Evolutionary conservation across 129 eudicot genomes (phyloP), one percentile per base, ranked within the genome.

Genomic region (Oenanthe sinensis): DNA sequence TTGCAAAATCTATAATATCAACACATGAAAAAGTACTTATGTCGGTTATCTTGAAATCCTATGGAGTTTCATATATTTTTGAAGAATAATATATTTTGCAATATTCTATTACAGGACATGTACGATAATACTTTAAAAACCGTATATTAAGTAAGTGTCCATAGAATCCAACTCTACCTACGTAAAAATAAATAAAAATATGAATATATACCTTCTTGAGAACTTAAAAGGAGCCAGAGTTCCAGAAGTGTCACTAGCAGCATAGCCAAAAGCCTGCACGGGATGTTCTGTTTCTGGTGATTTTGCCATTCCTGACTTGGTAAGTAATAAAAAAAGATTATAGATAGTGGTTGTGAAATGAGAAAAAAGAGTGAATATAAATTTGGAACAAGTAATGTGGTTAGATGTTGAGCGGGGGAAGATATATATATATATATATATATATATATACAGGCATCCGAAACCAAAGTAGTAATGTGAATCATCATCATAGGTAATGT

Each of bases 221-320:
- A 72, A 72, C 30, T 72, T 77, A 65, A 84, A 80, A 9, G 87
- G 87, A 15, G 85, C 58, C 10, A 85, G 71, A 42, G 43, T n/a
- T 28, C 87, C 87, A 4, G 87, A 85, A 48, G 77, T 28, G 75
- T 85, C 87, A 6, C 75, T 22, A 19, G 87, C 87, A 15, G 80
- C 87, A 42, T 73, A 85, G 49, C 87, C 87, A 26, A 81, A 85
- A n/a, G 87, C 79, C 77, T 81, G 33, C 48, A 84, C 76, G 3
- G 84, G 82, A 48, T 81, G 87, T 48, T 75, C 86, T 24, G 80
- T 79, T 39, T 84, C 84, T 0, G 84, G 77, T 60, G 82, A 76
- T 43, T 75, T 78, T 40, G 75, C 82, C 87, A 84, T 84, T 73
- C 42, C 33, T 55, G 67, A 17, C 7, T 72, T 4, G n/a, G 6